phyloP scores from a whole-genome alignment of 2,329 filamentous ascomycete species.

The Penicillium sclerotigenum region DNA sequence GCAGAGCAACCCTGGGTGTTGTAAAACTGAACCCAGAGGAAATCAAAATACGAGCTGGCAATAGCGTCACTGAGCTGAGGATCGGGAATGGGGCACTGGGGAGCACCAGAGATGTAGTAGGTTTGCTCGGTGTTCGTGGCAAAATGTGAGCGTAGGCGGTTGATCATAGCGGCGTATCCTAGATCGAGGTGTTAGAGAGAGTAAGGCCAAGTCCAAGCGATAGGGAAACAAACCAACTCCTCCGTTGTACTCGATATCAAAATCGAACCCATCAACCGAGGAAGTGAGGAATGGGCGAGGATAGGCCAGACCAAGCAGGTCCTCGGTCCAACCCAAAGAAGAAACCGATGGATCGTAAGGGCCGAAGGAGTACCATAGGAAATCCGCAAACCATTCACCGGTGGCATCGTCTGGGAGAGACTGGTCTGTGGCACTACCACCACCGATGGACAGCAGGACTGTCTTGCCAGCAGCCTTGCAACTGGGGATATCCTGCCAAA shows the following conservation, averaged over 20 bases:
- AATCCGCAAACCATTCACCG: slow-evolving; percentile 48
- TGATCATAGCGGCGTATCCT: slow-evolving; percentile 50
- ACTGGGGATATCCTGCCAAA: slow-evolving; percentile 42
- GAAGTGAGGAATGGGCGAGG: slow-evolving; percentile 50
- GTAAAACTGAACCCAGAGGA: slow-evolving; percentile 57
- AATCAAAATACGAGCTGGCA: slow-evolving; percentile 47
- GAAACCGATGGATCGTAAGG: slow-evolving; percentile 34
- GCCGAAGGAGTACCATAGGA: slow-evolving; percentile 52
- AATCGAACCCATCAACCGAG: slow-evolving; percentile 53
- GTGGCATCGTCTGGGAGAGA: slow-evolving; percentile 41
- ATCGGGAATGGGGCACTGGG: slow-evolving; percentile 53
- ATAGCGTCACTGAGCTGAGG: slow-evolving; percentile 48
- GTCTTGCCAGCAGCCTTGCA: slow-evolving; percentile 46
- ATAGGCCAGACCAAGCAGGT: not conserved
- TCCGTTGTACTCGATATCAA: slow-evolving; percentile 44
- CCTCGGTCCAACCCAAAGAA: slow-evolving; percentile 16
- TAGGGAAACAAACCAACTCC: slow-evolving; percentile 26
- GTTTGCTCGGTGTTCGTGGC: slow-evolving; percentile 28
- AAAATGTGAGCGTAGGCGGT: slow-evolving; percentile 46
- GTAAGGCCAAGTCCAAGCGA: not conserved
- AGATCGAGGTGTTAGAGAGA: not conserved
- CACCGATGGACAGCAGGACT: slow-evolving; percentile 49
- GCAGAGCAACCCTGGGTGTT: slow-evolving; percentile 54
- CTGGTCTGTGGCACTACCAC: slow-evolving; percentile 42
- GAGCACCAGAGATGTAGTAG: slow-evolving; percentile 54